Evolutionary conservation across 345 rosid species (phyloP), one percentile per base, ranked within the genome.

Genomic region (Eucalyptus polyanthemos): DNA sequence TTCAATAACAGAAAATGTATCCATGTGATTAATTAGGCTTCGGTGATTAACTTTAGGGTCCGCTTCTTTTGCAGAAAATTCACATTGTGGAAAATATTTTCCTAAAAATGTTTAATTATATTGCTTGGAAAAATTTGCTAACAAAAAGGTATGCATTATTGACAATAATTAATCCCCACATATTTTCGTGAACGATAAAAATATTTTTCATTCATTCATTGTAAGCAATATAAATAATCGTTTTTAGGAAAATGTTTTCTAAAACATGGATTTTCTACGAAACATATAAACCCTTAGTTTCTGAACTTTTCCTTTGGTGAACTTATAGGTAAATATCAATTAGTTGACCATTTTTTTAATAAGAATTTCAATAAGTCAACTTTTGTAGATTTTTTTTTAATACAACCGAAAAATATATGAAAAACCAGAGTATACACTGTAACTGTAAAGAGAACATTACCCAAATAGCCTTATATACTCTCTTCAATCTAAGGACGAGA

Each of bases 171-270:
- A 22, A 56, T 10, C 0, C 29, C 62, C 13, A 56, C 6, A 10
- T 24, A 56, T 56, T 56, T 56, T 24, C 29, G 0, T 22, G 62
- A 6, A 25, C 0, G 14, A 56, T 5, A 25, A 56, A 4, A 56
- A 56, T 9, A 22, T 22, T 9, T 54, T 24, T 56, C 0, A 0
- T 56, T 24, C 0, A 10, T 56, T 56, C 13, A 56, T 24, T 56
- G 0, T 56, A 0, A 56, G 62, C 0, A 0, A 56, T 56, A 56
- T 56, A 25, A 24, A 22, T 5, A 3, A 56, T 56, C 1, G 1
- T 56, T 56, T 56, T 56, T 56, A 24, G 14, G 29, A 56, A 56
- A 24, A 4, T 24, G 0, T 24, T 24, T 56, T 56, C 29, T 56
- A 56, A 56, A 56, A 56, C 62, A 0, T 56, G 6, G 29, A 56